Base-by-base conservation (phyloP, 371 early-diverging fungal genomes). In the Parasitella parasitica region DNA sequence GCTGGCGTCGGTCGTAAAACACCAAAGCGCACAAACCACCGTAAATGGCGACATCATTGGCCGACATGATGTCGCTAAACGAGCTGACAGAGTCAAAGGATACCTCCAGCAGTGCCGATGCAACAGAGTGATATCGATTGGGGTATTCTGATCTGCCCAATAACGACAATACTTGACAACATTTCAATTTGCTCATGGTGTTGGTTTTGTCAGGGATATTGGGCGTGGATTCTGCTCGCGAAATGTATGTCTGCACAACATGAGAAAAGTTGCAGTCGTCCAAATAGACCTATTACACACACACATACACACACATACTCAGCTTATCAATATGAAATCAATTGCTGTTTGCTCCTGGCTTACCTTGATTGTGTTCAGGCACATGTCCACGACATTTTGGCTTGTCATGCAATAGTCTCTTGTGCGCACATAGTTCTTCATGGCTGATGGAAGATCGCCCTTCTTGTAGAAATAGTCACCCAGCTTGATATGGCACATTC, bases 11-110 rank as follows among this genome's bases (percentile, higher is more conserved):
- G 57, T 88, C 86, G 63, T 87, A 92, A 3, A 93, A 84, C 6
- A 93, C 91, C 37, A 95, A 67, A 0, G 93, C 93, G 64, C 90
- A 91, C 12, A 94, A 76, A 38, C 86, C 89, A 54, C 91, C 92
- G 69, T 92, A 92, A 3, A 90, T 77, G 12, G 94, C 94, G 46
- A 95, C 77, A 69, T 95, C 95, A 60, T 91, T 90, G 9, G 92
- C 77, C 0, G 93, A 85, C 27, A 94, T 70, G 12, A 92, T 78
- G 46, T 86, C 81, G 37, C 66, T 74, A 37, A 81, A 76, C 3
- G 53, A 50, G 18, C 64, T 52, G 8, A 67, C 70, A 26, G 82
- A 53, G 24, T 89, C 91, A 71, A 91, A 86, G 22, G 79, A 64
- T 4, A 89, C 82, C n/a, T 88, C 86, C 24, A 88, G 69, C 53